Conservation (phyloP, 1,284 basidiomycete species). For the Cryptococcus sp. region DNA sequence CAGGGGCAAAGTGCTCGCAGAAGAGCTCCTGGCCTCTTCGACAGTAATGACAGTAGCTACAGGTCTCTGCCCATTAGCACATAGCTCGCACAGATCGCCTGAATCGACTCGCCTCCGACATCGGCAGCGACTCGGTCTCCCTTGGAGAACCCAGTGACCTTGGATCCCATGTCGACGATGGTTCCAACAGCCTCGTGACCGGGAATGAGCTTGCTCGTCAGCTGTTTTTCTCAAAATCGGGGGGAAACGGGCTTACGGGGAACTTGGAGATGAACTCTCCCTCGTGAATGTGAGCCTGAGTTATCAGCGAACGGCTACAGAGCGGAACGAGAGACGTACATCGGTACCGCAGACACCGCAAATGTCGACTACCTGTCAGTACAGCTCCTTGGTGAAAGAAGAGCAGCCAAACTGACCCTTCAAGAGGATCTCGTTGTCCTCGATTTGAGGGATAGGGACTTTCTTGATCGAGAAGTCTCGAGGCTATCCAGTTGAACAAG, state of each 20-base stretch:
- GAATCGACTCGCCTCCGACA: slow-evolving; percentile 46
- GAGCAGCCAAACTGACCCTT: slow-evolving; percentile 53
- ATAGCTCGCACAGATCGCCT: neutral
- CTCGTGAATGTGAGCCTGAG: slow-evolving; percentile 57
- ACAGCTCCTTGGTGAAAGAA: neutral
- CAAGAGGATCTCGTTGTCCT: slow-evolving; percentile 62
- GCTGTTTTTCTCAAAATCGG: neutral
- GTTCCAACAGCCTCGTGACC: slow-evolving; percentile 74
- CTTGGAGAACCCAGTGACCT: slow-evolving; percentile 59
- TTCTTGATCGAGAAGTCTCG: slow-evolving; percentile 59
- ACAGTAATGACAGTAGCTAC: slow-evolving; percentile 75
- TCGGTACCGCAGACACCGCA: slow-evolving; percentile 70
- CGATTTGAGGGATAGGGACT: slow-evolving; percentile 58
- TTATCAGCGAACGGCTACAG: neutral
- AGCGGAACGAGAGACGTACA: slow-evolving; percentile 32
- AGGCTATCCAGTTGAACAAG: no score
- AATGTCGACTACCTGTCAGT: slow-evolving; percentile 35
- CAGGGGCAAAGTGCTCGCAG: slow-evolving; percentile 71
- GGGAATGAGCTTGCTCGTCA: slow-evolving; percentile 60
- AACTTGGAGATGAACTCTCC: slow-evolving; percentile 73
- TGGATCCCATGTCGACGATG: slow-evolving; percentile 62
- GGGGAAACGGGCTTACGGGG: slow-evolving; percentile 45
- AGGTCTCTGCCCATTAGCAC: slow-evolving; percentile 40
- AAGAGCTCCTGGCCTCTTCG: slow-evolving; percentile 64
- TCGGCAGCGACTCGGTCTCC: slow-evolving; percentile 80